These are phyloP conservation scores for Oryza nivara DNA, from an alignment of 176 grass and related monocot species.

Conservation along the genomic window DNA sequence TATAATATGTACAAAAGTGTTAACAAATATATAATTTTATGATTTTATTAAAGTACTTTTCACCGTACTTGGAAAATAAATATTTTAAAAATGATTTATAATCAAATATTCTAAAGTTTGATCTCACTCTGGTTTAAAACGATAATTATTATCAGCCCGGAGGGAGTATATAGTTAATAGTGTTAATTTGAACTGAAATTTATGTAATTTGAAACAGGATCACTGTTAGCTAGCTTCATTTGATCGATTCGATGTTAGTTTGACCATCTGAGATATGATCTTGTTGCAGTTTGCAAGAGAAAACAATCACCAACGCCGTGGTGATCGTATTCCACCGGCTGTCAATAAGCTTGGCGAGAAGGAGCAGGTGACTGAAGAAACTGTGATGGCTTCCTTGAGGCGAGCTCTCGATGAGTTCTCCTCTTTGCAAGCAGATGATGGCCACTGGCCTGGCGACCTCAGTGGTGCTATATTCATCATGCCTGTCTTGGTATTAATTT, in stretches of 20 bases:
- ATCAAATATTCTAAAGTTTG: too few relatives aligned
- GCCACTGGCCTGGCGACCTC: slow-evolving; percentile 62
- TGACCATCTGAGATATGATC: too few relatives aligned
- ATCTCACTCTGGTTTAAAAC: too few relatives aligned
- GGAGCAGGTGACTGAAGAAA: slow-evolving; percentile 38
- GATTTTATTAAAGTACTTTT: too few relatives aligned
- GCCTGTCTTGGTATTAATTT: slow-evolving; percentile 49
- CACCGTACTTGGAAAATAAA: too few relatives aligned
- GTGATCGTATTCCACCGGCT: not conserved
- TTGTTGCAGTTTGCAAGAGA: slow-evolving; percentile 28
- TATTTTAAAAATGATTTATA: too few relatives aligned
- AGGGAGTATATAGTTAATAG: not conserved
- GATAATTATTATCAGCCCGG: too few relatives aligned
- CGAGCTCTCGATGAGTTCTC: slow-evolving; percentile 42
- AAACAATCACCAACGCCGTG: not conserved
- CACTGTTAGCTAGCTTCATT: too few relatives aligned
- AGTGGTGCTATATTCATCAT: slow-evolving; percentile 66
- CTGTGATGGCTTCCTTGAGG: slow-evolving; percentile 25
- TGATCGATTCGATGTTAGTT: too few relatives aligned
- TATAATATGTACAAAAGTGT: too few relatives aligned
- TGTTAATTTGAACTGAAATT: not conserved
- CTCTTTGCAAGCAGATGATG: slow-evolving; percentile 54
- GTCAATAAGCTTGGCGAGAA: slow-evolving; percentile 30
- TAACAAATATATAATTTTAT: too few relatives aligned
- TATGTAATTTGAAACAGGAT: not conserved